Evolutionary conservation across 495 filamentous ascomycete genomes (phyloP).

Genomic region (Cercophora scortea): DNA sequence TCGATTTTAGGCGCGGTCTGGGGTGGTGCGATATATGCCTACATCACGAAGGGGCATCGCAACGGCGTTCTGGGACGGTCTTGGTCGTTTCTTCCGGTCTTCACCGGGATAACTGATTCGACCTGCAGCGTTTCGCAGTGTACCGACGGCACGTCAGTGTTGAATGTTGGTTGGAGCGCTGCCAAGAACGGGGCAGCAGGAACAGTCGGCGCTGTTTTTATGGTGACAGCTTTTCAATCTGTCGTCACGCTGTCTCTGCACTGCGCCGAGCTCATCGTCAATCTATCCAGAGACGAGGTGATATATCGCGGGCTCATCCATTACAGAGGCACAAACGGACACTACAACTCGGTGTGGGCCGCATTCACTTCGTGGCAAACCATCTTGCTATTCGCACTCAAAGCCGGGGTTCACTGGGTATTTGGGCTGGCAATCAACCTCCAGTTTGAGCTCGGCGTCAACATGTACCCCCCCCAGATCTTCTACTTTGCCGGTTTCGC

Average conservation of each 20-base stretch:
- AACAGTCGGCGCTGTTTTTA: conserved; percentile 15
- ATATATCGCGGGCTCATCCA: conserved; percentile 26
- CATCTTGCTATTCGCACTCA: conserved; percentile 31
- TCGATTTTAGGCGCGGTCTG: conserved; percentile 20
- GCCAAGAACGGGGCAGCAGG: conserved; percentile 11
- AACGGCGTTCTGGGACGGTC: conserved; percentile 22
- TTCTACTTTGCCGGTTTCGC: conserved; percentile 26
- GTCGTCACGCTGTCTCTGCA: conserved; percentile 35
- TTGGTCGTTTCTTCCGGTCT: conserved; percentile 18
- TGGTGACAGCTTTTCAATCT: conserved; percentile 26
- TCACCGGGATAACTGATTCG: conserved; percentile 17
- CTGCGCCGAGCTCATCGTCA: conserved; percentile 38
- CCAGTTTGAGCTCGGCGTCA: conserved; percentile 24
- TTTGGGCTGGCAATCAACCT: conserved; percentile 32
- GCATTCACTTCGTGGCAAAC: conserved; percentile 37
- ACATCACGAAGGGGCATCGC: conserved; percentile 12
- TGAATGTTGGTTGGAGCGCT: conserved; percentile 22
- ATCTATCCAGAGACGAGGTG: conserved; percentile 37
- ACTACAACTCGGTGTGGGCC: conserved; percentile 25
- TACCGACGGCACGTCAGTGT: conserved; percentile 25
- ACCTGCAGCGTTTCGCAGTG: conserved; percentile 16
- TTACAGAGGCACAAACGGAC: conserved; percentile 20
- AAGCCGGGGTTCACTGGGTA: conserved; percentile 39
- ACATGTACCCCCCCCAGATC: conserved; percentile 30
- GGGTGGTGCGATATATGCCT: conserved; percentile 18